Evolutionary conservation across 768 basidiomycete species (phyloP).

Genomic region (Dictyophora rubrovolvata): DNA sequence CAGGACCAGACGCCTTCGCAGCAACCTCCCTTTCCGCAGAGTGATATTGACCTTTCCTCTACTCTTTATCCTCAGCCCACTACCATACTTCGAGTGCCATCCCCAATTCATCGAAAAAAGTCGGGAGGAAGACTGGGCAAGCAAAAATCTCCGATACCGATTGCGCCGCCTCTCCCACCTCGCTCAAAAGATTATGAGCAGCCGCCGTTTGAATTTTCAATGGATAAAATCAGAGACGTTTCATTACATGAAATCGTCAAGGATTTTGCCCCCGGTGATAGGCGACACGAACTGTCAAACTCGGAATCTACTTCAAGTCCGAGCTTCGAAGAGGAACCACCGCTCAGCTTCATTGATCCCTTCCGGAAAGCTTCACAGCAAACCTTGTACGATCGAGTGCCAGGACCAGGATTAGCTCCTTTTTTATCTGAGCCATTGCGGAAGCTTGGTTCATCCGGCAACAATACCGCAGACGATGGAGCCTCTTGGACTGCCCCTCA

Average conservation of each 20-base stretch:
- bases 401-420: background rate
- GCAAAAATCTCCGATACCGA: slow-evolving; percentile 6
- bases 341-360: slow-evolving; percentile 4
- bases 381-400: background rate
- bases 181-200: background rate
- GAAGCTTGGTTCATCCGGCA: slow-evolving; percentile 11
- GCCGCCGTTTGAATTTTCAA: slow-evolving; percentile 30
- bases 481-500: slow-evolving; percentile 60
- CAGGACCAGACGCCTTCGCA: background rate
- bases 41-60: background rate
- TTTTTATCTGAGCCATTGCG: background rate
- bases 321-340: slow-evolving; percentile 20
- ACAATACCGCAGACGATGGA: slow-evolving; percentile 15
- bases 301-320: slow-evolving; percentile 19
- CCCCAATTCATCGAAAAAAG: slow-evolving; percentile 2
- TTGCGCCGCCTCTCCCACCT: slow-evolving; percentile 20
- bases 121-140: background rate
- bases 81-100: background rate
- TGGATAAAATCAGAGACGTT: slow-evolving; percentile 74
- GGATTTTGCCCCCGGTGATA: slow-evolving; percentile 20
- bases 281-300: slow-evolving; percentile 32
- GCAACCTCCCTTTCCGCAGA: background rate
- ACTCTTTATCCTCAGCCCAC: background rate
- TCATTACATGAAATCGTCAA: slow-evolving; percentile 15
- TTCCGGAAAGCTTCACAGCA: background rate